phyloP scores from a whole-genome alignment of 2,329 filamentous ascomycete species.

The Xylaria sp. region DNA sequence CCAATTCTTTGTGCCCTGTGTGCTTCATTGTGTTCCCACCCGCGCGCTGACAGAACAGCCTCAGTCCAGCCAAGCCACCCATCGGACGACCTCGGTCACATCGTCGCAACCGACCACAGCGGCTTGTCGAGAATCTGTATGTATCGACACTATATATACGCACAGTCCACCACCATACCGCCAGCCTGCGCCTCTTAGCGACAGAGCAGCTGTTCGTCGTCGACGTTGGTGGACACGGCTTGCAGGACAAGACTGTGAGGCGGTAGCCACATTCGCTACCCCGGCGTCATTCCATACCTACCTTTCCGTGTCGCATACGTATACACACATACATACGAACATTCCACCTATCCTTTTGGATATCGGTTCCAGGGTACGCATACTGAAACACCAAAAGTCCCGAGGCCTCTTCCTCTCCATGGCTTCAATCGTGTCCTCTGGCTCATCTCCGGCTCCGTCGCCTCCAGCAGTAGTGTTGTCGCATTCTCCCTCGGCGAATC shows the following conservation, averaged over 20 bases:
- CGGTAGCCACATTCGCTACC: slow-evolving; percentile 35
- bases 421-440: slow-evolving; percentile 67
- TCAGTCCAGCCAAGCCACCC: slow-evolving; percentile 13
- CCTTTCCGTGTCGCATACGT: slow-evolving; percentile 29
- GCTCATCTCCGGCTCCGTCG: slow-evolving; percentile 64
- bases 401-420: slow-evolving; percentile 53
- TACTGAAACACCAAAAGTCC: slow-evolving; percentile 34
- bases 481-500: slow-evolving; percentile 54
- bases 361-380: slow-evolving; percentile 47
- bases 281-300: slow-evolving; percentile 27
- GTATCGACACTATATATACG: slow-evolving; percentile 31
- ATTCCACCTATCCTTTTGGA: slow-evolving; percentile 31
- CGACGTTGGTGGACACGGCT: slow-evolving; percentile 44
- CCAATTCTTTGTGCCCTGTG: background rate
- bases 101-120: slow-evolving; percentile 25
- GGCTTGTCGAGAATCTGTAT: slow-evolving; percentile 10
- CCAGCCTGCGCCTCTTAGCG: slow-evolving; percentile 17
- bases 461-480: slow-evolving; percentile 58
- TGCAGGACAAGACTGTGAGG: slow-evolving; percentile 49
- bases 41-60: slow-evolving; percentile 23
- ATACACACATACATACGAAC: slow-evolving; percentile 14
- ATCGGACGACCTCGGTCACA: slow-evolving; percentile 16
- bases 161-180: slow-evolving; percentile 8
- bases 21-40: slow-evolving; percentile 15
- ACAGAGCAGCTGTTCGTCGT: slow-evolving; percentile 16